Evolutionary conservation across 371 early-diverging fungal species (phyloP), one percentile per base, ranked within the genome.

Genomic region (Mucor mucedo): DNA sequence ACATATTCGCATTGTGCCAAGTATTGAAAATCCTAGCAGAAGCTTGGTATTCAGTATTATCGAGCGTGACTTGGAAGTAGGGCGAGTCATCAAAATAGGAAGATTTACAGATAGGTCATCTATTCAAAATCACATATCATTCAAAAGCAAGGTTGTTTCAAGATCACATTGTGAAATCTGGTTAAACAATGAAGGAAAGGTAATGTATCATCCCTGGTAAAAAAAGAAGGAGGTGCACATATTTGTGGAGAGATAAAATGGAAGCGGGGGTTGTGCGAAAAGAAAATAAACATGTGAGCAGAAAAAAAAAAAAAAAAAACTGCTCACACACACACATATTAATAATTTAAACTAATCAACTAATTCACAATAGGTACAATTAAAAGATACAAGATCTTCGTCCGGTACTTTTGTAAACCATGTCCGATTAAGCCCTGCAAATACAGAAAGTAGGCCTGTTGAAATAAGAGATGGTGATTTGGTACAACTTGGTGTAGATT

Each of bases 331-430:
- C 13, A 9, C 27, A n/a, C 41, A 39, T 21, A 21, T 28, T 3
- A 28, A 21, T 48, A 48, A 27, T 16, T 30, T 27, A 50, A 29
- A 50, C 50, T 27, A 50, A 11, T 50, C 10, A 47, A 21, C n/a
- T 21, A 3, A 21, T 21, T 14, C 30, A 13, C 10, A 35, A 42
- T 66, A 66, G 58, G 55, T 62, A 63, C 45, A 39, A 16, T 63
- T 53, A 39, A 59, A 56, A 55, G 98, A 98, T 78, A 93, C 93
- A 35, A 94, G 92, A 60, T 93, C 93, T 53, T 96, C 96, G 6
- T 95, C 96, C 21, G 98, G 98, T 16, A 98, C 98, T 11, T 98
- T 97, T 71, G 77, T 97, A 47, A 98, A 98, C 82, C 92, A 93
- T 73, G 86, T 93, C 68, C 82, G 98, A 4, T 75, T 98, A 21